Percentiles rank a stretch among this genome's conserved stretches.
Evolutionary conservation across 2,329 filamentous ascomycete genomes (phyloP).

Genomic region (Fusarium pininemorale): DNA sequence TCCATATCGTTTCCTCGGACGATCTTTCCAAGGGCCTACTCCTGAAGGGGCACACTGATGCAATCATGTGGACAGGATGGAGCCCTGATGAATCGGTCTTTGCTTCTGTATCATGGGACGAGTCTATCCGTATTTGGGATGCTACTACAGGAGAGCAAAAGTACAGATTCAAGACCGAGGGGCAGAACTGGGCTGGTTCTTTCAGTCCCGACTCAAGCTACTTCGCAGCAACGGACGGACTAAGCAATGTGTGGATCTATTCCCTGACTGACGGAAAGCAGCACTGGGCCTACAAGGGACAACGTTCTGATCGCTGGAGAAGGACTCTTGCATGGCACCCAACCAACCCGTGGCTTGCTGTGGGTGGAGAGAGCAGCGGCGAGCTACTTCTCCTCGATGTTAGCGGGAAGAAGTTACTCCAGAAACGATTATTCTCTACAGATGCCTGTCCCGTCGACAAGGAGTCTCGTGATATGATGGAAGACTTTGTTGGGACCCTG

Average conservation of each 20-base stretch:
- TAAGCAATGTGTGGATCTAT: constrained; percentile 2
- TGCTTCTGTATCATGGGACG: constrained; percentile 21
- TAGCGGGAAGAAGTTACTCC: neutral
- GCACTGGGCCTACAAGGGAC: neutral
- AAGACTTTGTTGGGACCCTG: neutral
- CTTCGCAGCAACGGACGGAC: constrained; percentile 5
- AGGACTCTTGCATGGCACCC: constrained; percentile 17
- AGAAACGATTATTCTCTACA: constrained; percentile 6
- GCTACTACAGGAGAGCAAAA: neutral
- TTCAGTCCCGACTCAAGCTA: constrained; percentile 11
- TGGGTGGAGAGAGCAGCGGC: constrained; percentile 6
- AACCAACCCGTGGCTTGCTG: neutral
- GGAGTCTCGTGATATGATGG: neutral
- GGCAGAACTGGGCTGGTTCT: constrained; percentile 10
- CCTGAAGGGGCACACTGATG: constrained; percentile 7
- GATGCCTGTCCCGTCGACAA: neutral
- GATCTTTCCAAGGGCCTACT: neutral
- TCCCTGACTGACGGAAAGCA: neutral
- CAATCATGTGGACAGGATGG: constrained; percentile 23
- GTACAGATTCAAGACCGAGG: constrained; percentile 6
- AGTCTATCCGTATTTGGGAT: constrained; percentile 19
- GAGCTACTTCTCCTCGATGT: constrained; percentile 12
- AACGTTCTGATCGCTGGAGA: neutral
- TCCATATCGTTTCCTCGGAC: neutral
- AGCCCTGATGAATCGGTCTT: constrained; percentile 11